Conservation (phyloP, 2,329 filamentous ascomycete genomes). For the Dothistroma pini region DNA sequence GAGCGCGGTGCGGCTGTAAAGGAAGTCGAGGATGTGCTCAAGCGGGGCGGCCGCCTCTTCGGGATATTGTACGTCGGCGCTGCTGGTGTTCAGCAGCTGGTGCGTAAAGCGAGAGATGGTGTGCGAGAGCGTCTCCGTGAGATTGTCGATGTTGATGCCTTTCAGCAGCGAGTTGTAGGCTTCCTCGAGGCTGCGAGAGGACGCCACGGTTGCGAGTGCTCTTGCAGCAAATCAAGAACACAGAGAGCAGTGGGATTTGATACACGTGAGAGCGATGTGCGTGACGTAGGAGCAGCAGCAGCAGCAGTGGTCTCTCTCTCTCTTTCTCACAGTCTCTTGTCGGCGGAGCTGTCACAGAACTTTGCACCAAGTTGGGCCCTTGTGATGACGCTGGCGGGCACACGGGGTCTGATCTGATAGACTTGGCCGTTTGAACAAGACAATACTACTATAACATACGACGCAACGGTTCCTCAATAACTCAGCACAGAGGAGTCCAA, state of each 20-base stretch:
- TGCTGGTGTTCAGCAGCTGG: constrained; percentile 12
- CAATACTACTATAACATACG: background rate
- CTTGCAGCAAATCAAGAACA: background rate
- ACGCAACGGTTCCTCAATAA: no score
- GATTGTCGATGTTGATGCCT: constrained; percentile 12
- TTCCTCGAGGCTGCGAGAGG: constrained; percentile 23
- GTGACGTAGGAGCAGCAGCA: constrained; percentile 1
- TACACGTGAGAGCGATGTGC: constrained; percentile 7
- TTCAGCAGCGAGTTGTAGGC: constrained; percentile 17
- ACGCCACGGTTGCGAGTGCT: constrained; percentile 28
- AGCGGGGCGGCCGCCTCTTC: constrained; percentile 11
- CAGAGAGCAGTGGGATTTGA: background rate
- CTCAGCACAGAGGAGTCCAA: no score
- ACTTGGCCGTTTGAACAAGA: background rate
- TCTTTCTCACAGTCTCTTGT: background rate
- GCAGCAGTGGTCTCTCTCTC: no score
- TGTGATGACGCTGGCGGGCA: constrained; percentile 7
- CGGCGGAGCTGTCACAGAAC: background rate
- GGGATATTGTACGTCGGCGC: constrained; percentile 1
- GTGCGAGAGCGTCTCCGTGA: constrained; percentile 17
- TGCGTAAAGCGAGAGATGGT: constrained; percentile 18
- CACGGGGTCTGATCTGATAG: constrained; percentile 7
- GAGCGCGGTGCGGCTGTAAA: constrained; percentile 25
- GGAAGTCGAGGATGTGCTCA: constrained; percentile 24
- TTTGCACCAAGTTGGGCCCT: constrained; percentile 1